phyloP scores from a whole-genome alignment of 1,139 yeast species.

The Saccharomycopsis phalli region DNA sequence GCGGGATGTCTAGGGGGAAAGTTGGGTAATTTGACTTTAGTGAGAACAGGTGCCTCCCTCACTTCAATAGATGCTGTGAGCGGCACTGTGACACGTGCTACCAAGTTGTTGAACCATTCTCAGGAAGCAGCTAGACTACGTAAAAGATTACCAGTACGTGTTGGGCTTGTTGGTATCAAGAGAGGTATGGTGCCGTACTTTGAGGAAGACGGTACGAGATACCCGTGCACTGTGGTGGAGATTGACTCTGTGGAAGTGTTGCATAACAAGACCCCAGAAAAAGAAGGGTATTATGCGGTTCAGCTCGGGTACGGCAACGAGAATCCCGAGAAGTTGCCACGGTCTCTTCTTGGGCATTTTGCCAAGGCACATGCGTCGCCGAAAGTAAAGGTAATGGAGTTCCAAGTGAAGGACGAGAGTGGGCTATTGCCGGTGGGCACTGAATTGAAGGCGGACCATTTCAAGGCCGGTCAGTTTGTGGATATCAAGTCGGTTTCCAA shows the following conservation, averaged over 20 bases:
- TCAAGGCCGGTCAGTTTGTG: conserved; percentile 72
- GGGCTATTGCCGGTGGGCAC: conserved; percentile 76
- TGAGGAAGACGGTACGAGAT: conserved; percentile 54
- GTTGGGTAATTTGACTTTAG: background rate
- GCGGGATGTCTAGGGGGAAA: background rate
- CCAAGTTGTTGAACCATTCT: conserved; percentile 38
- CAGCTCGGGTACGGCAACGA: conserved; percentile 81
- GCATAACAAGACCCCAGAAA: conserved; percentile 54
- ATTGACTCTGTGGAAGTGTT: conserved; percentile 84
- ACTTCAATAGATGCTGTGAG: conserved; percentile 48
- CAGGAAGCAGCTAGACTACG: conserved; percentile 52
- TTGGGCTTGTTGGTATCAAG: conserved; percentile 78
- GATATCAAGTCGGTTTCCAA: conserved; percentile 73
- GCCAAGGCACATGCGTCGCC: conserved; percentile 80
- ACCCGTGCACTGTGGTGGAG: conserved; percentile 79
- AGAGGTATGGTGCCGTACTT: conserved; percentile 89
- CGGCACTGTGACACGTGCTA: conserved; percentile 31
- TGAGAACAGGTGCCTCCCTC: conserved; percentile 34
- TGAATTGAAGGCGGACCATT: conserved; percentile 73
- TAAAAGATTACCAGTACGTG: conserved; percentile 60
- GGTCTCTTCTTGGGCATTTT: conserved; percentile 68
- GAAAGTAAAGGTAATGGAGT: conserved; percentile 65
- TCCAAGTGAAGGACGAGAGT: conserved; percentile 57
- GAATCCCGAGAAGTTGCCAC: conserved; percentile 50
- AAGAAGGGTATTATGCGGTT: conserved; percentile 77